Evolutionary conservation across 768 basidiomycete species (phyloP), one percentile per base, ranked within the genome.

Genomic region (Coprinellus micaceus): DNA sequence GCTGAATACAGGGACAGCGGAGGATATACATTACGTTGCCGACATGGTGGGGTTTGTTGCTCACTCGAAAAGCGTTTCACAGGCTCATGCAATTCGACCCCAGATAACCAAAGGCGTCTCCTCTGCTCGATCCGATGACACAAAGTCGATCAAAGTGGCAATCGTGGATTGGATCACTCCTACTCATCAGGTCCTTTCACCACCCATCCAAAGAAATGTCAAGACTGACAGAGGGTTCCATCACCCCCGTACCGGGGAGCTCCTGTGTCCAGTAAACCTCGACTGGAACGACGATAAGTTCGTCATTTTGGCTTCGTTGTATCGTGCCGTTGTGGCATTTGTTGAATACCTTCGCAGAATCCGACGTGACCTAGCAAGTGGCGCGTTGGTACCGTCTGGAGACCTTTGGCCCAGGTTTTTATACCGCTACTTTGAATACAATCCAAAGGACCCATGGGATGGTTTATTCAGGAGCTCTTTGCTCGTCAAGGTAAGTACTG

Each of bases 331-430:
- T n/a, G n/a, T n/a, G n/a, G n/a, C n/a, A n/a, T n/a, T n/a, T n/a
- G n/a, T n/a, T n/a, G n/a, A n/a, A n/a, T n/a, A n/a, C n/a, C n/a
- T n/a, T n/a, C n/a, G n/a, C 19, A 62, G 63, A 19, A 52, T 58
- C 19, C 36, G 49, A 11, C 10, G 39, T 11, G 58, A 33, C 56
- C 29, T 47, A 63, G 4, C 4, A 40, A 7, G 60, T 40, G 22
- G 63, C 61, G 2, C 46, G 28, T 43, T 66, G 1, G 13, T 43
- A 3, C 54, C 67, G 1, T 19, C 37, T 2, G 66, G 64, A 2
- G 63, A 69, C 47, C 60, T 66, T 9, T 70, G 69, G 68, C 65
- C 62, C 0, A 29, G 61, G 0, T 62, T 68, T 26, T 26, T 69
- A 3, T 69, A 69, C 40, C 10, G 37, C 0, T 53, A 60, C 17